A percentile compares a stretch with the other conserved stretches of the same genome.
phyloP scores from a whole-genome alignment of 202 grass and related monocot species.

The Zoysia matrella region DNA sequence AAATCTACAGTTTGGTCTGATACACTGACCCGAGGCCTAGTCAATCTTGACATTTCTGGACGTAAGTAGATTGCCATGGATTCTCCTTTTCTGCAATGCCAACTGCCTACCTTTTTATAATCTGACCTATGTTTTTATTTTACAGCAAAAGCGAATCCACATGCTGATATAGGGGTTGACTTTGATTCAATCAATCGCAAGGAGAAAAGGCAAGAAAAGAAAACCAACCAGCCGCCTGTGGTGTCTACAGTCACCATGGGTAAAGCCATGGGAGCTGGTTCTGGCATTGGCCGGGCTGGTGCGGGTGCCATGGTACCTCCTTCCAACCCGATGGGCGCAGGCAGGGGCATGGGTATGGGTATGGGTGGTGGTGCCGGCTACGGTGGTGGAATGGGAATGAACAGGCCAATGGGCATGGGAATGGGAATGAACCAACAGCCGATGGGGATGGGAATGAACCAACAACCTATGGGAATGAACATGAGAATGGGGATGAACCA shows the following conservation, averaged over 20 bases:
- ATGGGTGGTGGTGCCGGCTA: constrained; percentile 56
- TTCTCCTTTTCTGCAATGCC: constrained; percentile 38
- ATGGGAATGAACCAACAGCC: constrained; percentile 65
- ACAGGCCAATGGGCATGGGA: constrained; percentile 60
- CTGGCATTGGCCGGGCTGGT: constrained; percentile 69
- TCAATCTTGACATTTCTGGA: constrained; percentile 98
- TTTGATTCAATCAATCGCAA: constrained; percentile 97
- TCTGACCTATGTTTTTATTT: constrained; percentile 25
- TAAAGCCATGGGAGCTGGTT: constrained; percentile 94
- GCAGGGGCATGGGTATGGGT: constrained; percentile 54
- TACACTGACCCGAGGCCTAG: constrained; percentile 86
- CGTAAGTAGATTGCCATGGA: constrained; percentile 56
- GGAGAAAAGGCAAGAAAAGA: constrained; percentile 93
- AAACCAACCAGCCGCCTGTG: constrained; percentile 60
- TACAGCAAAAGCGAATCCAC: constrained; percentile 90
- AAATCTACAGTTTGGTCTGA: constrained; percentile 96
- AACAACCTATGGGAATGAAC: background rate
- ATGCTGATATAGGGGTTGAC: constrained; percentile 93
- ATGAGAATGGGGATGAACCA: constrained; percentile 58
- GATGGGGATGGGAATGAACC: constrained; percentile 45
- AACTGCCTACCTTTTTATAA: constrained; percentile 23
- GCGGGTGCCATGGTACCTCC: constrained; percentile 53
- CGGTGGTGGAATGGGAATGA: constrained; percentile 68
- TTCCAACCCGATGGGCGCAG: constrained; percentile 66
- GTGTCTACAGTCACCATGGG: constrained; percentile 87